Evolutionary conservation across 768 basidiomycete species (phyloP), one percentile per base, ranked within the genome.

Genomic region (Lanmaoa rubissima): DNA sequence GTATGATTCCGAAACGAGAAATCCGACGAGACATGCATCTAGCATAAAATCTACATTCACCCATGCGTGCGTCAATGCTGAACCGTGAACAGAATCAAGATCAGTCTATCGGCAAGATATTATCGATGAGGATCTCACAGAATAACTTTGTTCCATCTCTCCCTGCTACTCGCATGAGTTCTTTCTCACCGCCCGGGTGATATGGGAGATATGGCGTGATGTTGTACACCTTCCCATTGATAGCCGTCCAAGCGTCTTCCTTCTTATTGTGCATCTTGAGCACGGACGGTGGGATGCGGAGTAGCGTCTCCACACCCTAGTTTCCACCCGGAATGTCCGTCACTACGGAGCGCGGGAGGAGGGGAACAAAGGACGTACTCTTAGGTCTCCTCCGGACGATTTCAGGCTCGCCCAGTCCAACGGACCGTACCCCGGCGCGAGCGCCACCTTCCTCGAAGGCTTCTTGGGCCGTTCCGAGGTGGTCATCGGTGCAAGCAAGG

Each of bases 1-100:
- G 34, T 76, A 73, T 31, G 84, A 81, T 63, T 93, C 91, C 1
- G 87, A 72, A 13, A 94, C 85, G 40, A 99, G 75, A 65, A 97
- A 91, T 16, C 96, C 96, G 38, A 99, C 89, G 45, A 97, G 77
- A 71, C 93, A 98, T 35, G 85, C 81, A 68, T 98, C 95, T 21
- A 99, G 78, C 92, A 98, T 97, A 64, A 88, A 88, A 49, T 99
- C 96, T n/a, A 82, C 84, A 63, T 93, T 98, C 34, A 99, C 94
- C 96, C 96, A 99, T 4, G 88, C 91, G 71, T 99, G 96, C 0
- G 95, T 98, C 24, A 82, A 73, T 45, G 89, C 96, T 98, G 61
- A 35, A 36, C 6, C 51, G 16, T 3, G 28, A 43, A 46, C 19
- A 51, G 17, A 19, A 26, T 39, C 50, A 16, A 51, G 44, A 39